Conservation (phyloP, 192 early-diverging fungal species). For the Podila clonocystis region DNA sequence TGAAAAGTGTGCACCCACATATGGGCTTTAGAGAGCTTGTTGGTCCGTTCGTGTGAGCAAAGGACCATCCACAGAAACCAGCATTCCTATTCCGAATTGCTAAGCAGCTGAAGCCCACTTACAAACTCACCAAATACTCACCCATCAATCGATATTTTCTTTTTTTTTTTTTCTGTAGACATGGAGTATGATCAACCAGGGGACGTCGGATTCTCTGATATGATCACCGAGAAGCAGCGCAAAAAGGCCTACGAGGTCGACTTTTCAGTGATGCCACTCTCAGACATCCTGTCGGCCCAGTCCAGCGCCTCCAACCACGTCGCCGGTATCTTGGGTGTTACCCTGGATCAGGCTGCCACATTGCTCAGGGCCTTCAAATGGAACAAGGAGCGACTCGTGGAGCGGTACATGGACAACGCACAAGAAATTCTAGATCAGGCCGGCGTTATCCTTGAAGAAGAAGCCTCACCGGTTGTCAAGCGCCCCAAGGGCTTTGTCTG, state of each 20-base stretch:
- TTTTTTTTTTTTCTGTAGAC: conserved; percentile 6
- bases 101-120: background rate
- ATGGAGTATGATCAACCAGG: conserved; percentile 63
- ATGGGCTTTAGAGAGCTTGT: too few relatives aligned
- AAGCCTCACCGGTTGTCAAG: conserved; percentile 50
- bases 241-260: conserved; percentile 82
- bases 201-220: conserved; percentile 67
- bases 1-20: too few relatives aligned
- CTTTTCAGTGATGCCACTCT: conserved; percentile 68
- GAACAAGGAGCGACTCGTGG: conserved; percentile 89
- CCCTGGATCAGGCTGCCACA: conserved; percentile 73
- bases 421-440: conserved; percentile 68
- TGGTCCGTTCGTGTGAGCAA: too few relatives aligned
- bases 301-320: conserved; percentile 76
- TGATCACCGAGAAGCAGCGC: conserved; percentile 65
- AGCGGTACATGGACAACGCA: conserved; percentile 79
- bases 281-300: conserved; percentile 72
- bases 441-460: conserved; percentile 74
- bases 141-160: background rate
- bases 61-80: too few relatives aligned
- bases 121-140: background rate
- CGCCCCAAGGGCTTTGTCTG: conserved; percentile 72
- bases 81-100: background rate
- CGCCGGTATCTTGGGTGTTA: conserved; percentile 73
- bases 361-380: conserved; percentile 83